These are phyloP conservation scores for Neodidymelliopsis sp. DNA, from an alignment of 2,329 filamentous ascomycete genomes.

Conservation along the genomic window DNA sequence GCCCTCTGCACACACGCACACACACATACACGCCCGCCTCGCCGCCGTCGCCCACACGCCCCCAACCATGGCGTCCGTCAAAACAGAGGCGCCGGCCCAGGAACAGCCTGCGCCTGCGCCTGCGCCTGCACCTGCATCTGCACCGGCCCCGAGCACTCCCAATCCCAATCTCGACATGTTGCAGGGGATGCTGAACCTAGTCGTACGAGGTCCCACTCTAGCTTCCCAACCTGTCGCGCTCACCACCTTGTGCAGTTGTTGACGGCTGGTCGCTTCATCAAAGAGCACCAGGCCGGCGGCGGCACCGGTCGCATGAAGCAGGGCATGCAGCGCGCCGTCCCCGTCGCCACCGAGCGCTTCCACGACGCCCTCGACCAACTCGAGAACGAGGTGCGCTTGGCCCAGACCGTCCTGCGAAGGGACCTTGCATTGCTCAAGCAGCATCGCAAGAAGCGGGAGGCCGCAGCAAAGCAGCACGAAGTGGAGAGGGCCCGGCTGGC, in stretches of 20 bases:
- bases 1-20: not conserved
- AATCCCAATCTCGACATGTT: constrained; percentile 52
- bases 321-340: constrained; percentile 49
- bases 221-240: constrained; percentile 10
- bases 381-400: constrained; percentile 53
- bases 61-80: constrained; percentile 23
- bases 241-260: constrained; percentile 46
- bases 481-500: constrained; percentile 43
- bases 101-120: no score
- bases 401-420: constrained; percentile 45
- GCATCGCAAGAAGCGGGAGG: constrained; percentile 47
- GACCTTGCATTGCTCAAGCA: constrained; percentile 48
- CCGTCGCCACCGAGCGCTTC: constrained; percentile 53
- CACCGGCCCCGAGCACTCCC: constrained; percentile 20
- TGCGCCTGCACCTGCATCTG: no score
- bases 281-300: constrained; percentile 47
- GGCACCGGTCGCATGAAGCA: constrained; percentile 41
- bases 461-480: constrained; percentile 40
- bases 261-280: constrained; percentile 55
- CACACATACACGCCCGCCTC: not conserved
- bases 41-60: not conserved
- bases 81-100: constrained; percentile 14
- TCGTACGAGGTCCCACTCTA: constrained; percentile 46
- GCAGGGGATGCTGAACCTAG: constrained; percentile 57
- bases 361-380: constrained; percentile 61